Conservation (phyloP, 805 yeast genomes). For the Cyberlindnera misumaiensis region DNA sequence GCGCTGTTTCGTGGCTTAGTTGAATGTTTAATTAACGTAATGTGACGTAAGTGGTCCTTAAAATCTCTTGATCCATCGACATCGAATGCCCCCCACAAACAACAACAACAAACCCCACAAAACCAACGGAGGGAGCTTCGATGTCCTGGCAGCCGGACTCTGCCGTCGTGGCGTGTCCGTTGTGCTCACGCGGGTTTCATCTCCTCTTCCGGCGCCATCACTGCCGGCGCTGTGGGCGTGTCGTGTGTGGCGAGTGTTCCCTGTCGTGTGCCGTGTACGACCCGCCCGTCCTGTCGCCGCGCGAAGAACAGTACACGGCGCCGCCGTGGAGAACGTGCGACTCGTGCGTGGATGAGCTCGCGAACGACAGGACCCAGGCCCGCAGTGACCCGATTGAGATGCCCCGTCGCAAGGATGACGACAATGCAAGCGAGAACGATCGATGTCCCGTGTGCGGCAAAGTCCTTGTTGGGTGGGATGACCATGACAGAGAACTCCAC, state of each 20-base stretch:
- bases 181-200: constrained; percentile 48
- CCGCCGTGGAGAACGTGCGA: constrained; percentile 54
- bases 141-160: constrained; percentile 71
- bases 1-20: too few species aligned
- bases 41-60: too few species aligned
- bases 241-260: constrained; percentile 70
- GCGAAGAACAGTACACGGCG: too few species aligned
- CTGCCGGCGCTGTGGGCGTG: constrained; percentile 74
- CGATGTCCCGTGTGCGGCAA: constrained; percentile 37
- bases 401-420: constrained; percentile 11
- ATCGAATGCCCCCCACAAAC: too few species aligned
- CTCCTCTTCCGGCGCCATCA: constrained; percentile 74
- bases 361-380: background rate
- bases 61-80: too few species aligned
- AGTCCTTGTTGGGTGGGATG: constrained; percentile 12
- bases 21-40: too few species aligned
- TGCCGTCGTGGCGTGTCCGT: constrained; percentile 42
- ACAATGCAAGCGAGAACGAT: constrained; percentile 25
- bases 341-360: constrained; percentile 58
- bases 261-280: constrained; percentile 44
- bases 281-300: too few species aligned
- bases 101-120: too few species aligned
- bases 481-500: constrained; percentile 48
- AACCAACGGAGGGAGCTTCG: background rate
- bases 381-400: constrained; percentile 4